Conservation (phyloP, 192 early-diverging fungal genomes). For the Mortierella antarctica region DNA sequence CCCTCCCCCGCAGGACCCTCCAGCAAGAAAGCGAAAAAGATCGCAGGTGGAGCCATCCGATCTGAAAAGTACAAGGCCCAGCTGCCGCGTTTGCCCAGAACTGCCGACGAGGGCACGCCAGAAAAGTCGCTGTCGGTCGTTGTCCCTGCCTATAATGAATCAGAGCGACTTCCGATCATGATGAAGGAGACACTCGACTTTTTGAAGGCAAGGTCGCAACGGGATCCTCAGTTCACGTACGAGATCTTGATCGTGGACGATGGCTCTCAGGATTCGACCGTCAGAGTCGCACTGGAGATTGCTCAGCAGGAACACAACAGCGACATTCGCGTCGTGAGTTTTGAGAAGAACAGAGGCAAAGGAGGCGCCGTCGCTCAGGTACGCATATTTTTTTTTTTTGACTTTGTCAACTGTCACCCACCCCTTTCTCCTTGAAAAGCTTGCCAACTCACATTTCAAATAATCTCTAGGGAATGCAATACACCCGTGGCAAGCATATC, state of each 20-base stretch:
- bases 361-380: slow-evolving; percentile 94
- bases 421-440: neutral
- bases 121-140: slow-evolving; percentile 77
- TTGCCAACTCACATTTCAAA: neutral
- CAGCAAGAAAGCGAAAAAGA: slow-evolving; percentile 12
- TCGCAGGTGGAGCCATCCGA: slow-evolving; percentile 58
- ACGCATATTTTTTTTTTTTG: slow-evolving; percentile 4
- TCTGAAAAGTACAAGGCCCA: slow-evolving; percentile 65
- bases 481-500: slow-evolving; percentile 75
- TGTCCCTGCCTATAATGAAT: slow-evolving; percentile 94
- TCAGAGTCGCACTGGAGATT: slow-evolving; percentile 72
- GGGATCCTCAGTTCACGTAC: slow-evolving; percentile 66
- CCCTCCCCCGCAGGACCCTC: neutral
- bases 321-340: slow-evolving; percentile 78
- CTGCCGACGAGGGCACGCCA: slow-evolving; percentile 53
- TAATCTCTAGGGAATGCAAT: slow-evolving; percentile 82
- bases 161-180: slow-evolving; percentile 84
- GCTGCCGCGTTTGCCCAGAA: slow-evolving; percentile 53
- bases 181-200: slow-evolving; percentile 82
- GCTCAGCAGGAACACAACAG: slow-evolving; percentile 64
- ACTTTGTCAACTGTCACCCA: neutral
- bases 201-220: slow-evolving; percentile 59
- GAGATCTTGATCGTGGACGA: slow-evolving; percentile 96
- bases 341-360: slow-evolving; percentile 91
- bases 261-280: slow-evolving; percentile 85